Evolutionary conservation across 306 rosid genomes (phyloP).

Genomic region (Potentilla sterilis): DNA sequence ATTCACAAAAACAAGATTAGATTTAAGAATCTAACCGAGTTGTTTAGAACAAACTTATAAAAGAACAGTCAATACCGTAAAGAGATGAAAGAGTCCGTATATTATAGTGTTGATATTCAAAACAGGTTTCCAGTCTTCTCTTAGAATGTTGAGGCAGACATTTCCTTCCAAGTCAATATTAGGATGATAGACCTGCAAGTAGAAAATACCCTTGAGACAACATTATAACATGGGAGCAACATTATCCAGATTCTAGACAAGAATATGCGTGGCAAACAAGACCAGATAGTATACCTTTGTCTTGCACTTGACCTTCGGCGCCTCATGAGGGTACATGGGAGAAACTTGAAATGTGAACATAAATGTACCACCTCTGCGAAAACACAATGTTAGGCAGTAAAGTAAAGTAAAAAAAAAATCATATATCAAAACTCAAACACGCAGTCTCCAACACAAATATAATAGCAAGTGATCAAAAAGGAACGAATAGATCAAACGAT

Average conservation of each 20-base stretch:
- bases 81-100: conserved; percentile 52
- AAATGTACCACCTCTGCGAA: conserved; percentile 52
- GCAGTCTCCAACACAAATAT: not conserved
- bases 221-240: not conserved
- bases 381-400: conserved; percentile 16
- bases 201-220: not conserved
- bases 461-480: not conserved
- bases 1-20: not conserved
- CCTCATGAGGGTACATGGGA: conserved; percentile 57
- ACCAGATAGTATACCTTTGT: conserved; percentile 42
- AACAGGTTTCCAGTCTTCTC: conserved; percentile 66
- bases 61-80: conserved; percentile 39
- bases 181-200: conserved; percentile 63
- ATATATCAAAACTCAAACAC: not conserved
- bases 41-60: not conserved
- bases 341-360: conserved; percentile 54
- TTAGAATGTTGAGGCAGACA: conserved; percentile 58
- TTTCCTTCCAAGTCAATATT: conserved; percentile 71
- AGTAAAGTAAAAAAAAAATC: not conserved
- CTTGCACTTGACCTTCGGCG: conserved; percentile 66
- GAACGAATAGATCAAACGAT: not conserved
- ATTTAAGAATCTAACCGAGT: not conserved
- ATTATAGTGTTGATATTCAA: conserved; percentile 47
- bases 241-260: not conserved
- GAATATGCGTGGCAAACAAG: not conserved